Conservation (phyloP, 106 monocot species). For the Dioscorea zingiberensis region DNA sequence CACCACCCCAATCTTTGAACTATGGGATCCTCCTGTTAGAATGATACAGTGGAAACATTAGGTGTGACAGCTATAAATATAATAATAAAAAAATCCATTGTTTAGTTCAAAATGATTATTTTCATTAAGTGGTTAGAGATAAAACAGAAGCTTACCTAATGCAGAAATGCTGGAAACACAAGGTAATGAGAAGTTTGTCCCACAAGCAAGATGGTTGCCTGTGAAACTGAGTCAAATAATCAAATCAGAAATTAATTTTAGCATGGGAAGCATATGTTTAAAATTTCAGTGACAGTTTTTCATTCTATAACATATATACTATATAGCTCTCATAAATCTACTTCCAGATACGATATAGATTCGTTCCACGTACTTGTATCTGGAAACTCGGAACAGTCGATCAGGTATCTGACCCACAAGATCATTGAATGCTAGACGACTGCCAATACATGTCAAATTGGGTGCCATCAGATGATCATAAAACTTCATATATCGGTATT, state of each 20-base stretch:
- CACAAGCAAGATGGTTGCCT: conserved; percentile 76
- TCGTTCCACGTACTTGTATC: conserved; percentile 60
- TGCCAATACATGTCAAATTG: conserved; percentile 22
- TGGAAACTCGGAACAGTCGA: conserved; percentile 45
- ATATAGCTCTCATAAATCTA: not conserved
- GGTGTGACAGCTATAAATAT: not conserved
- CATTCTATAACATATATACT: too few species aligned
- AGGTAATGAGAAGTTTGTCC: conserved; percentile 22
- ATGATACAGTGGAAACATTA: not conserved
- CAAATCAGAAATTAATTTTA: not conserved
- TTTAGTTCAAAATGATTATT: not conserved
- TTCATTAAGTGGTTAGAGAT: not conserved
- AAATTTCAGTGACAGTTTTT: too few species aligned
- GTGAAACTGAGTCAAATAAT: conserved; percentile 53
- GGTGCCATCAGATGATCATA: not conserved
- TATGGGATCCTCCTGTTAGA: conserved; percentile 9
- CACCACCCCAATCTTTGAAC: conserved; percentile 3
- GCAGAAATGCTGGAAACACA: conserved; percentile 48
- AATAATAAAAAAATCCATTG: not conserved
- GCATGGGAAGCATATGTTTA: too few species aligned
- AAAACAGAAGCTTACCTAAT: conserved; percentile 29
- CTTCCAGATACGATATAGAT: not conserved
- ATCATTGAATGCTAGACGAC: conserved; percentile 60
- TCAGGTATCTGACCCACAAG: conserved; percentile 68
- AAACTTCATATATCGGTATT: too few species aligned